Base-by-base conservation (phyloP, 495 filamentous ascomycete species). In the Astrocystis sublimbata region DNA sequence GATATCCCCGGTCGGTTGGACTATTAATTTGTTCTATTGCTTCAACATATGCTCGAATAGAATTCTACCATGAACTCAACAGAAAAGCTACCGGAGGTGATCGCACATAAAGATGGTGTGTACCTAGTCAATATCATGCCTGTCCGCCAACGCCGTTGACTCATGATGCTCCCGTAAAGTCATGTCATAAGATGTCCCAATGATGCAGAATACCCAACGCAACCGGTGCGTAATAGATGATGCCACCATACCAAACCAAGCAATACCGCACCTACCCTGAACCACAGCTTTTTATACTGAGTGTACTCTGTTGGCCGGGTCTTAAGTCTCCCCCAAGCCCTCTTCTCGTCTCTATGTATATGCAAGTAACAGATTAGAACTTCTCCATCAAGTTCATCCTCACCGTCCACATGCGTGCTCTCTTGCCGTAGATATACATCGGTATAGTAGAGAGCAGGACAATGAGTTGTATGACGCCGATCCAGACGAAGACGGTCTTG, bases 391-490 rank as follows among this genome's bases (percentile, higher is more conserved):
- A 76, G 63, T 89, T 91, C 82, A 84, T 90, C 49, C 92, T 79
- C 28, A 92, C 91, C 0, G 94, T 97, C 93, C 93, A 97, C 92
- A 97, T 96, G n/a, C 94, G 82, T 33, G 90, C 86, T 50, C 93
- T 81, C 81, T 98, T 97, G 45, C 94, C 94, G 64, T 87, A 97
- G 33, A 98, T 91, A 71, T 97, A 98, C 89, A 98, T 91, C 3
- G 94, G 94, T 53, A 97, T 91, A 6, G 92, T 88, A 61, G 83
- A 87, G 12, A 89, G 61, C 60, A 96, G 74, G 60, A 86, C 82
- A 41, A 86, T 87, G 8, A 97, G 72, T 75, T 97, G 93, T 24
- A 97, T 93, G 33, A 90, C 83, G n/a, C 93, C 93, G 38, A 97
- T 82, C 53, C 85, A 89, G 36, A 96, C 70, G 67, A 91, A 97